A percentile compares a stretch with the other conserved stretches of the same genome.
phyloP scores from a whole-genome alignment of 108 stramenopile genomes.

The Heterococcus sp. region DNA sequence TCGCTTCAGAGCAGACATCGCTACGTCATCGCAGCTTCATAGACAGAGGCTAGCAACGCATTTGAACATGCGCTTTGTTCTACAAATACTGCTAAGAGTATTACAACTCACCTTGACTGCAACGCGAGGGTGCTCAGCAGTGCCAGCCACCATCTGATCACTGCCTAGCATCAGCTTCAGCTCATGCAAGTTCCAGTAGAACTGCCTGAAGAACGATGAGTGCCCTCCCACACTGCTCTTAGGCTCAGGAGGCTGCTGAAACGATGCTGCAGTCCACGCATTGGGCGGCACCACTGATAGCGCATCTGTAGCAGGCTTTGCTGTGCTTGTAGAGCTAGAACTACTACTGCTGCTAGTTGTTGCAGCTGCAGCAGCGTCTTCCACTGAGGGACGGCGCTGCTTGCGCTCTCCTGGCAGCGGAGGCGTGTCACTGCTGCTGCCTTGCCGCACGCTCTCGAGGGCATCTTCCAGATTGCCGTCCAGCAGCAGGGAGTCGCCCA shows the following conservation, averaged over 20 bases:
- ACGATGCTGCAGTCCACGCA: neutral
- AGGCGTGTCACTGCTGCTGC: neutral
- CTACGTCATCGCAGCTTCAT: too few species aligned
- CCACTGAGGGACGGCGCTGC: too few species aligned
- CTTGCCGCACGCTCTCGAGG: too few species aligned
- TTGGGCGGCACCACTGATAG: neutral
- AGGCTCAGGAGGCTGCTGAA: slow-evolving; percentile 10
- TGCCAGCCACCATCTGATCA: slow-evolving; percentile 29
- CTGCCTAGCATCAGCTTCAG: slow-evolving; percentile 38
- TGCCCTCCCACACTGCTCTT: neutral
- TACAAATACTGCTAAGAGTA: too few species aligned
- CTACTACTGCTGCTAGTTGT: neutral
- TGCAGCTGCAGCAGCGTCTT: neutral
- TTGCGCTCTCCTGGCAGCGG: neutral
- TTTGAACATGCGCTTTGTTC: too few species aligned
- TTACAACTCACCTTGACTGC: slow-evolving; percentile 23
- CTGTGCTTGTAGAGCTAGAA: too few species aligned
- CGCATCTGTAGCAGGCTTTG: too few species aligned
- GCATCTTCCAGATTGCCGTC: slow-evolving; percentile 35
- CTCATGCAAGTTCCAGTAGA: slow-evolving; percentile 33
- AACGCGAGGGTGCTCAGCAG: slow-evolving; percentile 41
- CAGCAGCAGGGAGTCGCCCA: slow-evolving; percentile 30
- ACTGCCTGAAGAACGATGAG: slow-evolving; percentile 10
- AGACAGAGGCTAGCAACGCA: too few species aligned
- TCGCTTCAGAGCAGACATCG: too few species aligned